phyloP scores from a whole-genome alignment of 1,284 basidiomycete species.

The Anthracocystis panici-leucophaei region DNA sequence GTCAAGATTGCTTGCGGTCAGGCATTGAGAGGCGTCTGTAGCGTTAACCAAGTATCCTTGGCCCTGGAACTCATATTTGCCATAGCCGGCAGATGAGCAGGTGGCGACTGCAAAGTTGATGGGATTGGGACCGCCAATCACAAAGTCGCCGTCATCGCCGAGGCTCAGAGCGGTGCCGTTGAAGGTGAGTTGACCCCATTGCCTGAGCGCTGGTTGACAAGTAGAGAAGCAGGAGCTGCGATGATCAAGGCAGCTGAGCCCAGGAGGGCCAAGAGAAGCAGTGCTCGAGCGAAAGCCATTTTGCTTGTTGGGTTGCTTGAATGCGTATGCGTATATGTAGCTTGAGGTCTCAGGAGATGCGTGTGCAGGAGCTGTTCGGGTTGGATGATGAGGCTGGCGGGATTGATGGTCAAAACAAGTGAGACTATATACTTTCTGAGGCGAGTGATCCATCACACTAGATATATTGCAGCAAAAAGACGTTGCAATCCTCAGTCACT shows the following conservation, averaged over 20 bases:
- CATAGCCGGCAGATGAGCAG: not conserved
- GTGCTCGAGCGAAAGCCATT: constrained; percentile 16
- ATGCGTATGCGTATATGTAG: too few species aligned
- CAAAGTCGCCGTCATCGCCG: constrained; percentile 12
- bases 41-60: constrained; percentile 28
- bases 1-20: constrained; percentile 29
- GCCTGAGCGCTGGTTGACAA: constrained; percentile 1
- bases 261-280: constrained; percentile 19
- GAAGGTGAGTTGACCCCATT: constrained; percentile 12
- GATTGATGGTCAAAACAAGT: too few species aligned
- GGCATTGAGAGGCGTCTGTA: constrained; percentile 18
- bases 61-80: not conserved
- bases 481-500: too few species aligned
- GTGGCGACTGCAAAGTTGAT: constrained; percentile 16
- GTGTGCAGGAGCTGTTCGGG: too few species aligned
- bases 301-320: constrained; percentile 4
- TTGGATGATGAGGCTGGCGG: too few species aligned
- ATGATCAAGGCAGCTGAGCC: constrained; percentile 4
- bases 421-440: not conserved
- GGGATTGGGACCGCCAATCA: constrained; percentile 23
- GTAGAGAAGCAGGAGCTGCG: constrained; percentile 14
- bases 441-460: not conserved
- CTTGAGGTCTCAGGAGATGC: too few species aligned
- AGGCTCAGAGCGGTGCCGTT: constrained; percentile 14
- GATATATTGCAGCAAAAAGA: not conserved